Conservation (phyloP, 306 rosid species). For the Styphnolobium japonicum region DNA sequence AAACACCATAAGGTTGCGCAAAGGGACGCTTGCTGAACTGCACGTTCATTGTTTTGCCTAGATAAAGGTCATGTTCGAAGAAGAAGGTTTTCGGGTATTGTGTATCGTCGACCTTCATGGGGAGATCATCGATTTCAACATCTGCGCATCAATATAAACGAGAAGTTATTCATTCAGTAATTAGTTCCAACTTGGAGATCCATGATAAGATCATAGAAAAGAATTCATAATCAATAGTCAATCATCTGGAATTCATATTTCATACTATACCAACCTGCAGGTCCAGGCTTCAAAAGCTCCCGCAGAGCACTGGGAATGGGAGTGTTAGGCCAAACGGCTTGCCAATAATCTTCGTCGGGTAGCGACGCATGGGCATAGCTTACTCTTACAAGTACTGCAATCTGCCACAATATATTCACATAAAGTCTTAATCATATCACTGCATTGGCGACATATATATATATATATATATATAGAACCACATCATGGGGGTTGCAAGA, state of each 20-base stretch:
- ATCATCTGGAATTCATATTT: too few relatives aligned
- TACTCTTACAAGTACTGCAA: not conserved
- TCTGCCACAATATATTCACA: not conserved
- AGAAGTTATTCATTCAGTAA: too few relatives aligned
- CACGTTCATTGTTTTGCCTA: not conserved
- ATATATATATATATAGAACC: too few relatives aligned
- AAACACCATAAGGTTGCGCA: constrained; percentile 10
- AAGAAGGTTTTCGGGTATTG: not conserved
- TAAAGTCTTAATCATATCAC: too few relatives aligned
- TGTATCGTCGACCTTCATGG: not conserved
- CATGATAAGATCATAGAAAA: too few relatives aligned
- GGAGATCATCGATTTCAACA: not conserved
- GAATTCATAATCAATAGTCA: too few relatives aligned
- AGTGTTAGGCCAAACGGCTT: constrained; percentile 28
- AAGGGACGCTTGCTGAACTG: not conserved
- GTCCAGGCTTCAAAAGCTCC: not conserved
- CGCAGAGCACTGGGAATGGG: constrained; percentile 12
- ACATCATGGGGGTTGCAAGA: too few relatives aligned
- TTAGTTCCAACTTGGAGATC: too few relatives aligned
- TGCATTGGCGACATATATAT: not conserved
- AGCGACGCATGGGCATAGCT: not conserved
- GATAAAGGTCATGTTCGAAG: constrained; percentile 1
- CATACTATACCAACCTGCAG: too few relatives aligned
- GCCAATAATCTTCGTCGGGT: not conserved
- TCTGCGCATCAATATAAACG: too few relatives aligned